Conservation (phyloP, 2,329 filamentous ascomycete genomes). For the Lachnellula occidentalis region DNA sequence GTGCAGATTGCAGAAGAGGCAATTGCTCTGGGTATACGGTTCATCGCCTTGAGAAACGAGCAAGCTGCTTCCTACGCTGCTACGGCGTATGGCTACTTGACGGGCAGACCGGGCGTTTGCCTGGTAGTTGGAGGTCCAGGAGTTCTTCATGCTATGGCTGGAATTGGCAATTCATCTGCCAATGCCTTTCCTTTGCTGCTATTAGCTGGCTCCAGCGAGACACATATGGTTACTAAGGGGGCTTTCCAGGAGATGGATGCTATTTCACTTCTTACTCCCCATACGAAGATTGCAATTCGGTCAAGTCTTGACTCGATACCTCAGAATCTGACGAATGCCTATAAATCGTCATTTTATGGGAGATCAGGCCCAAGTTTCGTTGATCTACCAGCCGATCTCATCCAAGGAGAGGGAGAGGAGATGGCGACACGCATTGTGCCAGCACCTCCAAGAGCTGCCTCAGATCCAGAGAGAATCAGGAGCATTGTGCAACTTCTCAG, state of each 20-base stretch:
- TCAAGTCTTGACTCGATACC: constrained; percentile 41
- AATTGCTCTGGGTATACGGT: constrained; percentile 50
- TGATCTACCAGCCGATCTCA: constrained; percentile 51
- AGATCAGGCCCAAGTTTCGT: constrained; percentile 48
- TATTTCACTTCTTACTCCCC: constrained; percentile 45
- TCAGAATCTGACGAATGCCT: constrained; percentile 44
- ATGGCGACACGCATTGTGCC: constrained; percentile 26
- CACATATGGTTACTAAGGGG: constrained; percentile 45
- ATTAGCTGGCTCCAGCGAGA: constrained; percentile 48
- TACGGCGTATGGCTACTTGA: constrained; percentile 53
- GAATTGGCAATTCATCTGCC: constrained; percentile 46
- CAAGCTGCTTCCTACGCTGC: constrained; percentile 54
- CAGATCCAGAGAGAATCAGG: constrained; percentile 38
- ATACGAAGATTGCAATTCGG: constrained; percentile 46
- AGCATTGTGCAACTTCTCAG: constrained; percentile 41
- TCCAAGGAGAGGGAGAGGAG: constrained; percentile 37
- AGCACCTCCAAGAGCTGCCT: constrained; percentile 38
- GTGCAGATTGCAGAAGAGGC: constrained; percentile 53
- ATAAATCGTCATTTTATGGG: constrained; percentile 48
- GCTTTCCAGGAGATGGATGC: constrained; percentile 54
- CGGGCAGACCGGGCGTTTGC: constrained; percentile 49
- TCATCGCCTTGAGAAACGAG: constrained; percentile 54
- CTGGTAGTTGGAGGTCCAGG: constrained; percentile 55
- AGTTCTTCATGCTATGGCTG: constrained; percentile 52
- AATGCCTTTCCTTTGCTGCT: constrained; percentile 51